phyloP scores from a whole-genome alignment of 1,139 yeast genomes.

The Suhomyces choctaworum region DNA sequence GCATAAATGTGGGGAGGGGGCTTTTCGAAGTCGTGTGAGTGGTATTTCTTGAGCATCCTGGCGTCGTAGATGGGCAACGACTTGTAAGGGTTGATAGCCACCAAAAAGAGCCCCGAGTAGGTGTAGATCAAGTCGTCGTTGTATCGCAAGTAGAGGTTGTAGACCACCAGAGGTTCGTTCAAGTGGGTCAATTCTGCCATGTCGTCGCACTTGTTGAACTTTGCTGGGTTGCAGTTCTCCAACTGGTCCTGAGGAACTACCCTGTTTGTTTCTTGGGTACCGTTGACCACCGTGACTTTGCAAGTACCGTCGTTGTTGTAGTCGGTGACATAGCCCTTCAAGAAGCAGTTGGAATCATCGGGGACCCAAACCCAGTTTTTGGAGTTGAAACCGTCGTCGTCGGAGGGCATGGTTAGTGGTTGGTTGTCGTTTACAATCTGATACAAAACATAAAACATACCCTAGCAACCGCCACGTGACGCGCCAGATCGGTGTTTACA shows the following conservation, averaged over 20 bases:
- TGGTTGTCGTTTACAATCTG: conserved; percentile 1
- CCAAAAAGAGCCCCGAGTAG: conserved; percentile 82
- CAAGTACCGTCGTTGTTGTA: conserved; percentile 51
- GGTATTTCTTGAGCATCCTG: conserved; percentile 56
- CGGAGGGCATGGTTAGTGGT: conserved; percentile 23
- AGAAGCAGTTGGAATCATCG: conserved; percentile 61
- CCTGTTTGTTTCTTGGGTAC: conserved; percentile 36
- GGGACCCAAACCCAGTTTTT: conserved; percentile 84
- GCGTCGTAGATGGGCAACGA: conserved; percentile 71
- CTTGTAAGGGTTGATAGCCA: conserved; percentile 92
- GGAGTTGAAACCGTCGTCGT: conserved; percentile 53
- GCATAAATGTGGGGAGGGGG: conserved; percentile 89
- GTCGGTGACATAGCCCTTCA: conserved; percentile 67
- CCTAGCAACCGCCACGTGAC: conserved; percentile 4
- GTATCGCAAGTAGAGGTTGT: conserved; percentile 78
- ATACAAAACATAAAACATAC: conserved; percentile 4
- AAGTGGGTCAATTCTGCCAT: conserved; percentile 95
- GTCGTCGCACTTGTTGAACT: conserved; percentile 87
- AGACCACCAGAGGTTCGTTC: conserved; percentile 91
- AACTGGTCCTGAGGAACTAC: conserved; percentile 40
- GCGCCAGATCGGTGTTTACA: conserved; percentile 5
- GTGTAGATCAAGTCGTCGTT: conserved; percentile 75
- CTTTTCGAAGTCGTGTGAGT: conserved; percentile 45
- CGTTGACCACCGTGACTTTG: conserved; percentile 54
- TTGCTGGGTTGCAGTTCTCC: conserved; percentile 83